Conservation (phyloP, 2,329 filamentous ascomycete species). For the Clarireedia homoeocarpa region DNA sequence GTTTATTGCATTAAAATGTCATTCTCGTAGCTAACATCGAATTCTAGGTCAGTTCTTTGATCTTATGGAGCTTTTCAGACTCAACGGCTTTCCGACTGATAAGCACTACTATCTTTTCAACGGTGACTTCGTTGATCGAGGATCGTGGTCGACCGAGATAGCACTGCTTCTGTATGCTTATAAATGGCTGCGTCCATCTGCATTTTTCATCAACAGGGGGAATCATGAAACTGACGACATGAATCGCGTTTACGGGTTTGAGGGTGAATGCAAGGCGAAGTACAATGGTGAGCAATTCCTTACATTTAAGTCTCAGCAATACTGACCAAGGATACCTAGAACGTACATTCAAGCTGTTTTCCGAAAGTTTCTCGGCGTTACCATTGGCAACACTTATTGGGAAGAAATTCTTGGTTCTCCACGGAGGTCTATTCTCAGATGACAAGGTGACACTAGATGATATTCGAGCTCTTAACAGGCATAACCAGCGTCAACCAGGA, state of each 20-base stretch:
- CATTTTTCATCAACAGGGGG: slow-evolving; percentile 92
- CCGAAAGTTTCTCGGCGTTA: slow-evolving; percentile 91
- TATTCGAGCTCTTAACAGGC: slow-evolving; percentile 85
- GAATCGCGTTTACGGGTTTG: slow-evolving; percentile 97
- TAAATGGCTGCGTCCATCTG: slow-evolving; percentile 85
- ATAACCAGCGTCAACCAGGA: slow-evolving; percentile 85
- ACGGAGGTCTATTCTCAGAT: slow-evolving; percentile 92
- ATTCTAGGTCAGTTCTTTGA: slow-evolving; percentile 89
- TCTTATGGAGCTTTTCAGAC: slow-evolving; percentile 87
- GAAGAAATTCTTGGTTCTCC: slow-evolving; percentile 82
- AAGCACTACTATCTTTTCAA: slow-evolving; percentile 96
- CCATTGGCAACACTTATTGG: slow-evolving; percentile 89
- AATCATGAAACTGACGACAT: slow-evolving; percentile 99
- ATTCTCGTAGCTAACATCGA: background rate
- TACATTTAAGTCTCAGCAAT: background rate
- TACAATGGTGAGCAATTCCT: slow-evolving; percentile 67
- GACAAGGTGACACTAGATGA: slow-evolving; percentile 89
- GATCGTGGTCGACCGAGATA: slow-evolving; percentile 97
- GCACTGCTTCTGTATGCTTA: slow-evolving; percentile 89
- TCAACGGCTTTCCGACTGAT: slow-evolving; percentile 77
- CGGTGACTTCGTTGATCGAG: slow-evolving; percentile 95
- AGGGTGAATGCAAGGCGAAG: slow-evolving; percentile 96
- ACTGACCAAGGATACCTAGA: slow-evolving; percentile 13
- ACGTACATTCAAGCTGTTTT: slow-evolving; percentile 91
- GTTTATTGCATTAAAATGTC: slow-evolving; percentile 21